These are phyloP conservation scores for Terana coerulea DNA, from an alignment of 768 basidiomycete genomes.

Conservation along the genomic window DNA sequence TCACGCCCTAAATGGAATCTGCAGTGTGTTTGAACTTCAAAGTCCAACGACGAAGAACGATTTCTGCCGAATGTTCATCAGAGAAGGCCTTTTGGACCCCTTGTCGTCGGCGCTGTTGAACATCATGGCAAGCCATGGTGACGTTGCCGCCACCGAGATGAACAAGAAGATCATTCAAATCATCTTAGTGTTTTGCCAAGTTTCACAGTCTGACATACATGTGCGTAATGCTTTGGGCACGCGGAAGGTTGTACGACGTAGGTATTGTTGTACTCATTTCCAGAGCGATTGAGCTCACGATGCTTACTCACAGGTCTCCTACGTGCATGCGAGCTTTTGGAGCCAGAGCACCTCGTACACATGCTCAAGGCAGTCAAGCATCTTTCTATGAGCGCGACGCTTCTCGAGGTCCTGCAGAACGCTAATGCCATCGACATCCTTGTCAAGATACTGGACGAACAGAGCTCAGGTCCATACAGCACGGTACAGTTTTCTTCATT, in stretches of 20 bases:
- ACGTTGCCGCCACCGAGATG: constrained; percentile 60
- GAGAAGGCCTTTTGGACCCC: constrained; percentile 92
- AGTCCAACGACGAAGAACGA: constrained; percentile 97
- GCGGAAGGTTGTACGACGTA: constrained; percentile 84
- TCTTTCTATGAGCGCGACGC: constrained; percentile 85
- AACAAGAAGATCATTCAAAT: constrained; percentile 90
- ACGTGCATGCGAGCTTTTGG: constrained; percentile 81
- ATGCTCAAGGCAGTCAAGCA: constrained; percentile 96
- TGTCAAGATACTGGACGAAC: constrained; percentile 79
- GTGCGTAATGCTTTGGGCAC: constrained; percentile 91
- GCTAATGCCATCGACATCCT: constrained; percentile 92
- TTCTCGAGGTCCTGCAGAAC: constrained; percentile 93
- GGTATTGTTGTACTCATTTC: constrained; percentile 30
- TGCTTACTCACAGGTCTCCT: constrained; percentile 59
- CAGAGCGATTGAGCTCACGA: constrained; percentile 1
- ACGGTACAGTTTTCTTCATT: too few species aligned
- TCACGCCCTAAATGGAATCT: constrained; percentile 91
- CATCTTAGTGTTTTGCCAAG: constrained; percentile 87
- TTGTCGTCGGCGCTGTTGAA: constrained; percentile 86
- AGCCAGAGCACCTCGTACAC: constrained; percentile 83
- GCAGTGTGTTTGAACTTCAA: constrained; percentile 93
- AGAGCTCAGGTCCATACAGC: constrained; percentile 71
- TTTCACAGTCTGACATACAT: constrained; percentile 92
- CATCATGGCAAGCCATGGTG: constrained; percentile 74
- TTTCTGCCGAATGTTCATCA: constrained; percentile 97